A percentile compares a stretch with the other conserved stretches of the same genome.
These are phyloP conservation scores for Chaetomiaceae sp. DNA, from an alignment of 2,329 filamentous ascomycete genomes.

Conservation along the genomic window DNA sequence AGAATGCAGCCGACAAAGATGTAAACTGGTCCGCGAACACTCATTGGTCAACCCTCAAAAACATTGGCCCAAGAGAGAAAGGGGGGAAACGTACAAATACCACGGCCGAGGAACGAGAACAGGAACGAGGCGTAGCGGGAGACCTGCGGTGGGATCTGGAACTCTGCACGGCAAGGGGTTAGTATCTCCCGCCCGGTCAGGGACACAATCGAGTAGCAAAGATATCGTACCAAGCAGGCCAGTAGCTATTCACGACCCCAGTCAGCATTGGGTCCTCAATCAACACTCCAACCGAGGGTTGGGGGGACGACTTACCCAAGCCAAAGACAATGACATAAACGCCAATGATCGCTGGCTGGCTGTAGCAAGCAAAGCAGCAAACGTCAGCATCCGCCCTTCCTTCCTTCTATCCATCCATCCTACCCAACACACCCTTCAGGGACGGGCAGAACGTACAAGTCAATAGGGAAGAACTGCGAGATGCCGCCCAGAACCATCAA, in stretches of 20 bases:
- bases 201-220: neutral
- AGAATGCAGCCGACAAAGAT: conserved; percentile 88
- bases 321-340: conserved; percentile 90
- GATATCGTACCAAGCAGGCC: conserved; percentile 54
- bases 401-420: too few relatives aligned
- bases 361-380: conserved; percentile 1
- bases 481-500: conserved; percentile 85
- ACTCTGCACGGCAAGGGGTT: conserved; percentile 53
- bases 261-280: neutral
- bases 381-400: conserved; percentile 5
- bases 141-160: conserved; percentile 90
- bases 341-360: conserved; percentile 55
- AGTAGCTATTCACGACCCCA: conserved; percentile 48
- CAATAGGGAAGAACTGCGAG: conserved; percentile 61
- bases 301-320: conserved; percentile 53
- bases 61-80: too few relatives aligned
- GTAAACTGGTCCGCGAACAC: conserved; percentile 63
- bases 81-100: conserved; percentile 71
- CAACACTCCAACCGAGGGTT: neutral
- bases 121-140: conserved; percentile 95
- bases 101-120: conserved; percentile 94
- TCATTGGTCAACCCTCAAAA: too few relatives aligned
- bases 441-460: conserved; percentile 48
- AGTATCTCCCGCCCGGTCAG: conserved; percentile 4
- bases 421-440: neutral